phyloP scores from a whole-genome alignment of 176 grass and related monocot species.

The Chloris gayana region DNA sequence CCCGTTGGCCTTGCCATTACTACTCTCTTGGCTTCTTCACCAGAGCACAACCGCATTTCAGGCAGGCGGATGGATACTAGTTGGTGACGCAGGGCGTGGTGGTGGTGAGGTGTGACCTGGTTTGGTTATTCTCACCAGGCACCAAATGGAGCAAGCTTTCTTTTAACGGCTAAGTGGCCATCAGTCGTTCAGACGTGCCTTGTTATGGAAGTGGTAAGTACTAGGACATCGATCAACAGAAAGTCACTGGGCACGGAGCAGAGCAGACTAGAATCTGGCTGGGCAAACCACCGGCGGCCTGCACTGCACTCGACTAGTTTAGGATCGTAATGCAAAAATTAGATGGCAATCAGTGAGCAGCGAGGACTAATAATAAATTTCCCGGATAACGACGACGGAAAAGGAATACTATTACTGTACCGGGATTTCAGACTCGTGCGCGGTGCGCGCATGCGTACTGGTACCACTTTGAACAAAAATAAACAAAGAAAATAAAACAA shows the following conservation, averaged over 20 bases:
- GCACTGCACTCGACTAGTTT: neutral
- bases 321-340: neutral
- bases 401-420: slow-evolving; percentile 8
- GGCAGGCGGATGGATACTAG: neutral
- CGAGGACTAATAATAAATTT: neutral
- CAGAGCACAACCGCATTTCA: neutral
- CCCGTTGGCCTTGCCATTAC: slow-evolving; percentile 24
- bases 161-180: neutral
- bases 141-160: slow-evolving; percentile 25
- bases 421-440: neutral
- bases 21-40: neutral
- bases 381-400: neutral
- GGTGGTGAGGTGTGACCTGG: neutral
- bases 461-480: neutral
- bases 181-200: neutral
- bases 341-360: neutral
- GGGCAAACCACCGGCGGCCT: too few species aligned
- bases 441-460: neutral
- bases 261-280: neutral
- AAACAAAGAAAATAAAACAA: neutral
- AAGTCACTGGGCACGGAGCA: neutral
- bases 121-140: neutral
- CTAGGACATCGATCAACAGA: neutral
- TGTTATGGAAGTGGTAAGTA: neutral
- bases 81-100: neutral